Percentiles rank a stretch among this genome's conserved stretches.
Evolutionary conservation across 2,329 filamentous ascomycete genomes (phyloP).

Genomic region (Pseudogymnoascus sp.): DNA sequence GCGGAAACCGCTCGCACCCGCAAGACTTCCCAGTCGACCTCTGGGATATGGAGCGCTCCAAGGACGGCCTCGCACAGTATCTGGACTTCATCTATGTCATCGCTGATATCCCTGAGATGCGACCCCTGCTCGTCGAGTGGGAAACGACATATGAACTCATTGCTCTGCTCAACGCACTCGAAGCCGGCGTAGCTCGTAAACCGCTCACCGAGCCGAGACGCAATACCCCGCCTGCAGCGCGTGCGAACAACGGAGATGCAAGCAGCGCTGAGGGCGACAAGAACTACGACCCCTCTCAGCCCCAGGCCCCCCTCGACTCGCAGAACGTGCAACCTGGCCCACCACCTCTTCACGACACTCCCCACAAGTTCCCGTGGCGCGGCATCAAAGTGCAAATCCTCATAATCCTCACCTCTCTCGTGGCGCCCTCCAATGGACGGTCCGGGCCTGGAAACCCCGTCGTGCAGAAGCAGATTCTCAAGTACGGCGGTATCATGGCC

Average conservation of each 20-base stretch:
- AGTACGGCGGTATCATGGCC: conserved; percentile 76
- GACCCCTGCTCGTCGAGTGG: conserved; percentile 82
- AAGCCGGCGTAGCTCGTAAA: conserved; percentile 80
- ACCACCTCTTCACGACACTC: conserved; percentile 52
- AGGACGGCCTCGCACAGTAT: conserved; percentile 89
- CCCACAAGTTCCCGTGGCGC: conserved; percentile 56
- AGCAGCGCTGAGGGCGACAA: not conserved
- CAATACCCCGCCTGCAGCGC: conserved; percentile 29
- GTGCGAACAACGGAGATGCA: conserved; percentile 28
- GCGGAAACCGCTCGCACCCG: conserved; percentile 63
- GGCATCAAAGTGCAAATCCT: conserved; percentile 89
- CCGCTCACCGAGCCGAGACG: conserved; percentile 46
- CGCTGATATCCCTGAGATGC: conserved; percentile 76
- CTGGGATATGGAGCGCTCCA: conserved; percentile 97
- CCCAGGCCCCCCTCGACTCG: conserved; percentile 4
- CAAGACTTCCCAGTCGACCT: conserved; percentile 89
- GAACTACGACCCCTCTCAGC: not conserved
- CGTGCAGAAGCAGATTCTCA: conserved; percentile 82
- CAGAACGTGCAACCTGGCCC: conserved; percentile 34
- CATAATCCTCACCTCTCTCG: conserved; percentile 77
- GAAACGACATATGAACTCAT: conserved; percentile 85
- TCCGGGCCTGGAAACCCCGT: conserved; percentile 57
- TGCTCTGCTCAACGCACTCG: conserved; percentile 76
- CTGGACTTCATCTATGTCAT: conserved; percentile 88
- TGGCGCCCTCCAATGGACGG: conserved; percentile 67